These are phyloP conservation scores for Aspergillus brunneoviolaceus DNA, from an alignment of 2,329 filamentous ascomycete genomes.

Conservation along the genomic window DNA sequence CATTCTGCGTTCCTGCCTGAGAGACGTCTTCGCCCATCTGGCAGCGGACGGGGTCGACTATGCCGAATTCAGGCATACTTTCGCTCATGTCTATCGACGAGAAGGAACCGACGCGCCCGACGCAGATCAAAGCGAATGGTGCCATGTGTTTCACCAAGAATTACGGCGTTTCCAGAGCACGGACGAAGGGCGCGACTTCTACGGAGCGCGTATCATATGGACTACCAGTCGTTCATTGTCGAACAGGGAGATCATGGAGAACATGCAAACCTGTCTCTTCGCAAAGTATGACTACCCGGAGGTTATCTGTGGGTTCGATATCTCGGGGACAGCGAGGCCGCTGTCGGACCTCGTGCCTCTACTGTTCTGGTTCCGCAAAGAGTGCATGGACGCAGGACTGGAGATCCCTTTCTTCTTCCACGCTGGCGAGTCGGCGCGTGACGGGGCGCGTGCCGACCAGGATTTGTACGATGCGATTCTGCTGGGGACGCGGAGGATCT, in stretches of 20 bases:
- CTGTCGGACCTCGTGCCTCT: slow-evolving; percentile 76
- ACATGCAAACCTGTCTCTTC: slow-evolving; percentile 84
- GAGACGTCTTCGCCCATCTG: slow-evolving; percentile 67
- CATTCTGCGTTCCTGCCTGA: slow-evolving; percentile 75
- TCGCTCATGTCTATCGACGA: slow-evolving; percentile 68
- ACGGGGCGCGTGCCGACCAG: slow-evolving; percentile 71
- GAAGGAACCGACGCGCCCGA: slow-evolving; percentile 66
- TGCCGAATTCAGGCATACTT: slow-evolving; percentile 77
- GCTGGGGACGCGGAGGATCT: slow-evolving; percentile 82
- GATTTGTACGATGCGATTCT: slow-evolving; percentile 90
- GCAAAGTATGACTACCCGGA: slow-evolving; percentile 77
- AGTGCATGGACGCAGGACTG: slow-evolving; percentile 73
- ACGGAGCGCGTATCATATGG: slow-evolving; percentile 84
- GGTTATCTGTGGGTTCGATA: slow-evolving; percentile 80
- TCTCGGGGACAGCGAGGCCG: slow-evolving; percentile 80
- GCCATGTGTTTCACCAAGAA: slow-evolving; percentile 74
- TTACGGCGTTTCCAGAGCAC: slow-evolving; percentile 71
- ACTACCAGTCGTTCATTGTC: slow-evolving; percentile 66
- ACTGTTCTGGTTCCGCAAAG: slow-evolving; percentile 90
- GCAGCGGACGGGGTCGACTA: slow-evolving; percentile 81
- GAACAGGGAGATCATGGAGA: slow-evolving; percentile 67
- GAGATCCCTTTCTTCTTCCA: slow-evolving; percentile 95
- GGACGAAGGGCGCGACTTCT: slow-evolving; percentile 72
- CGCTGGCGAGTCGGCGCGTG: slow-evolving; percentile 82
- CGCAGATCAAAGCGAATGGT: slow-evolving; percentile 66